Evolutionary conservation across 257 asterid species (phyloP).

Genomic region (Solanum okadae): DNA sequence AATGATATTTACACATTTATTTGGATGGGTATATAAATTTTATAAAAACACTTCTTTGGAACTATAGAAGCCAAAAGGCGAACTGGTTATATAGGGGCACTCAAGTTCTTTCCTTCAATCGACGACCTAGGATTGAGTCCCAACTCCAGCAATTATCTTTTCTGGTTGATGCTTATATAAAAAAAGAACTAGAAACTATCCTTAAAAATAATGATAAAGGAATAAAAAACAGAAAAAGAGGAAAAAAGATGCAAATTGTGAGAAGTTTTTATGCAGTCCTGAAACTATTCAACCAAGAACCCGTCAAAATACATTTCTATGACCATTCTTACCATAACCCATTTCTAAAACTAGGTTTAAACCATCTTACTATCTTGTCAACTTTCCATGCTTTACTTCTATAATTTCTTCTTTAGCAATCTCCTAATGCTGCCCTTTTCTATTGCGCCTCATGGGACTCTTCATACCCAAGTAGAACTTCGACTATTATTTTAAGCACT

Average conservation of each 20-base stretch:
- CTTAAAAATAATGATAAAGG: background rate
- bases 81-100: background rate
- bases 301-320: background rate
- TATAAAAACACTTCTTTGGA: background rate
- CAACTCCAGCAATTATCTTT: background rate
- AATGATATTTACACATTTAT: background rate
- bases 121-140: background rate
- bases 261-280: background rate
- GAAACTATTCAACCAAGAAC: background rate
- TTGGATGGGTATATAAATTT: background rate
- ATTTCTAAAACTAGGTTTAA: background rate
- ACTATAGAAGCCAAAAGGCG: background rate
- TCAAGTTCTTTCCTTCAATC: background rate
- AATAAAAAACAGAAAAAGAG: background rate
- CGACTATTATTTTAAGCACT: background rate
- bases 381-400: background rate
- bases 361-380: background rate
- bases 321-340: background rate
- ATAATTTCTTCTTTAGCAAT: background rate
- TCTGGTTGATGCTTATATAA: background rate
- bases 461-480: background rate
- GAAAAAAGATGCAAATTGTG: background rate
- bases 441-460: background rate
- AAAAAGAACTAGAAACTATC: background rate
- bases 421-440: background rate